Evolutionary conservation across 305 asterid genomes (phyloP).

Genomic region (Fraxinus albicans): DNA sequence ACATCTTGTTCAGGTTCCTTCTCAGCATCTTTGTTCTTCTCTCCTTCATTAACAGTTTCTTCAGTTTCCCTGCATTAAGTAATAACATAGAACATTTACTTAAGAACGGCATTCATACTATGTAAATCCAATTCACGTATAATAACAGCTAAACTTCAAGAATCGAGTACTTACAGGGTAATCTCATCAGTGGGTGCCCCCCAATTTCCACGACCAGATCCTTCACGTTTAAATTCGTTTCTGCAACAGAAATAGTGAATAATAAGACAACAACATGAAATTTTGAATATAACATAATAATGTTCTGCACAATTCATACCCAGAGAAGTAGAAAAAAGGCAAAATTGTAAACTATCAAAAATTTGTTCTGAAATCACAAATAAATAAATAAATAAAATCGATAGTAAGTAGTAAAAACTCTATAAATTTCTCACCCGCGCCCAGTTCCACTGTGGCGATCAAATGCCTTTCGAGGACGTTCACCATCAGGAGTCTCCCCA

Average conservation of each 20-base stretch:
- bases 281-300: neutral
- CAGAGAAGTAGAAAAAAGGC: neutral
- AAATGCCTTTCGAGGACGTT: constrained; percentile 49
- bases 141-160: neutral
- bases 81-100: neutral
- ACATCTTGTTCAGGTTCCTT: constrained; percentile 41
- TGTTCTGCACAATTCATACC: neutral
- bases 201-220: constrained; percentile 77
- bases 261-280: neutral
- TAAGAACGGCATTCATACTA: neutral
- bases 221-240: constrained; percentile 59
- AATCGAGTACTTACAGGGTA: constrained; percentile 37
- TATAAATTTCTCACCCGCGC: constrained; percentile 45
- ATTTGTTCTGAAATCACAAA: neutral
- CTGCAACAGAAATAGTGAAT: constrained; percentile 26
- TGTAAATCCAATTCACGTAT: neutral
- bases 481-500: constrained; percentile 51
- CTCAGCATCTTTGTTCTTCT: constrained; percentile 49
- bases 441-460: constrained; percentile 78
- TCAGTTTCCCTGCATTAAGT: constrained; percentile 42
- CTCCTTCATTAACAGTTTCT: constrained; percentile 40
- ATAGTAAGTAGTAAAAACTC: neutral
- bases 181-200: constrained; percentile 56
- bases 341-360: neutral
- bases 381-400: neutral